These are phyloP conservation scores for Hippophae tibetana DNA, from an alignment of 306 rosid species.

Conservation along the genomic window DNA sequence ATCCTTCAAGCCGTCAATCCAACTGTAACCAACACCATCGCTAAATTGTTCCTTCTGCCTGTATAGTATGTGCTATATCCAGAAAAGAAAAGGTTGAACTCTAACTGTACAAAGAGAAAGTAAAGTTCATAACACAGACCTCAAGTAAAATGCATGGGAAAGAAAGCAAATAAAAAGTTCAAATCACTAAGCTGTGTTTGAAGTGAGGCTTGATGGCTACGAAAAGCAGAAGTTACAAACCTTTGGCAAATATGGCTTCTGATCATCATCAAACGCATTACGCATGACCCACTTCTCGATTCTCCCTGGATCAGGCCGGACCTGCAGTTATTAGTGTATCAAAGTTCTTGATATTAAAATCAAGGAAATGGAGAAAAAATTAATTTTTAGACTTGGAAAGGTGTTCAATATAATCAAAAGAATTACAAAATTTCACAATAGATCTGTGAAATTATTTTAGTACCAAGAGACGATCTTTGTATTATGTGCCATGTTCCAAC, in stretches of 20 bases:
- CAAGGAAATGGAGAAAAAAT: background rate
- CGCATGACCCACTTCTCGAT: constrained; percentile 97
- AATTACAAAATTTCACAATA: background rate
- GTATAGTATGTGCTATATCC: constrained; percentile 68
- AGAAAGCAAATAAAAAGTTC: background rate
- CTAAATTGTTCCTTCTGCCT: constrained; percentile 98
- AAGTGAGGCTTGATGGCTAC: background rate
- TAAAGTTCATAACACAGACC: background rate
- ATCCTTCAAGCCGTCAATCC: constrained; percentile 94
- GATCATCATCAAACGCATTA: constrained; percentile 86
- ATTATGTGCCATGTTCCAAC: background rate
- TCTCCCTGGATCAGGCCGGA: constrained; percentile 73
- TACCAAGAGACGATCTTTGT: constrained; percentile 1
- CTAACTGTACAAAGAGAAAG: background rate
- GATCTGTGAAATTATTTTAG: no score
- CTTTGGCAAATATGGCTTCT: constrained; percentile 87
- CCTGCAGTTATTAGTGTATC: constrained; percentile 37
- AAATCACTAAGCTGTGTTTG: background rate
- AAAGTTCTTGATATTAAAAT: constrained; percentile 2
- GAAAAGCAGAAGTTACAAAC: constrained; percentile 31
- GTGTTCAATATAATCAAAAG: constrained; percentile 1
- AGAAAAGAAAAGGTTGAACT: background rate
- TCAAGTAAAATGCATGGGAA: background rate
- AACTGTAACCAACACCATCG: constrained; percentile 96
- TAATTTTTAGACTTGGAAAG: background rate